phyloP scores from a whole-genome alignment of 1,139 yeast genomes.

The Arxiozyma telluris region DNA sequence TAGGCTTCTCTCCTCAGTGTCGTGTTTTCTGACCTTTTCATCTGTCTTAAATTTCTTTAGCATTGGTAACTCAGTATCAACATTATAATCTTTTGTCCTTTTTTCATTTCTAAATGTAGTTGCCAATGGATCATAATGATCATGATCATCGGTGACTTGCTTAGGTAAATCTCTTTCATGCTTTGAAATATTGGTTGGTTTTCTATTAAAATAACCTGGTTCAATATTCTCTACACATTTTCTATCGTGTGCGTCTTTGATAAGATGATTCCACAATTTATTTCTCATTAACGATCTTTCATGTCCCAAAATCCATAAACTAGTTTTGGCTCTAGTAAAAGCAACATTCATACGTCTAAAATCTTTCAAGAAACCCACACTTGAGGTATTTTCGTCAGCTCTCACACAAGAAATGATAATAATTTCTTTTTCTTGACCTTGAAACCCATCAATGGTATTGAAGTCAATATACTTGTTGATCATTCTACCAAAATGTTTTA shows the following conservation, averaged over 20 bases:
- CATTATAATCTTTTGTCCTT: background rate
- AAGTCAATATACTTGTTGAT: slow-evolving; percentile 69
- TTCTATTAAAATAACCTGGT: slow-evolving; percentile 26
- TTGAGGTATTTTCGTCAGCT: slow-evolving; percentile 46
- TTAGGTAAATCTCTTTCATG: background rate
- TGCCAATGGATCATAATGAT: slow-evolving; percentile 20
- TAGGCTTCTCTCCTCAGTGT: background rate
- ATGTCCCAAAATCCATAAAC: slow-evolving; percentile 89
- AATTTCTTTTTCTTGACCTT: slow-evolving; percentile 95
- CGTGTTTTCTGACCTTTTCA: background rate
- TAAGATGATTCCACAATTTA: slow-evolving; percentile 58
- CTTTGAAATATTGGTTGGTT: background rate
- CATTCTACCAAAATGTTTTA: slow-evolving; percentile 48
- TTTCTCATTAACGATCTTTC: slow-evolving; percentile 52
- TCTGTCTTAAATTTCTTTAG: background rate
- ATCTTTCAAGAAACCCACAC: slow-evolving; percentile 86
- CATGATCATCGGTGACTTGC: slow-evolving; percentile 12
- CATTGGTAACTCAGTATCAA: background rate
- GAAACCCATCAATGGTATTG: slow-evolving; percentile 95
- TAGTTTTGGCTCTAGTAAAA: slow-evolving; percentile 82
- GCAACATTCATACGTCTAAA: slow-evolving; percentile 94
- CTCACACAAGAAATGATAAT: slow-evolving; percentile 92
- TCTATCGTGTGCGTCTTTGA: slow-evolving; percentile 54
- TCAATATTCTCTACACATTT: slow-evolving; percentile 29
- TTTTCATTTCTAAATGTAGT: background rate